A percentile compares a stretch with the other conserved stretches of the same genome.
These are phyloP conservation scores for Hypomyces rosellus DNA, from an alignment of 2,329 filamentous ascomycete genomes.

Conservation along the genomic window DNA sequence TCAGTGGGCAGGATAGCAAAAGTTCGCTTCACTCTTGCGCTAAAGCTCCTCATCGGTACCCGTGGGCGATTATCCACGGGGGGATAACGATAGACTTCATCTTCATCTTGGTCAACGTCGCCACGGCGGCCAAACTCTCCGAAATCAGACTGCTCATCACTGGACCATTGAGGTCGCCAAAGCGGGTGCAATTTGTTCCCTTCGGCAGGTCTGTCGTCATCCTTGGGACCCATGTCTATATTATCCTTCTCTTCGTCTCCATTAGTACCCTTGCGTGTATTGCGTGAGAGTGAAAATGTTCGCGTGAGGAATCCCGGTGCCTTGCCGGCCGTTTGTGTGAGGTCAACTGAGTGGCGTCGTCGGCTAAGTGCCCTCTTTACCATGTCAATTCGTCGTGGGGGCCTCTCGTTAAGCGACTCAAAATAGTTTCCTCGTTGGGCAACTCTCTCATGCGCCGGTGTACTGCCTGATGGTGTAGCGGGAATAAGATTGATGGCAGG, in stretches of 20 bases:
- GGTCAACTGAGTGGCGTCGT: constrained; percentile 38
- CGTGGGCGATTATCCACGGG: constrained; percentile 42
- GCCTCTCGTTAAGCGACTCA: constrained; percentile 40
- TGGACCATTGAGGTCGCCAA: constrained; percentile 50
- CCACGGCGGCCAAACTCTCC: constrained; percentile 15
- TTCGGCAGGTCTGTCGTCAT: constrained; percentile 43
- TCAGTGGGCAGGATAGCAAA: constrained; percentile 55
- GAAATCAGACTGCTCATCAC: constrained; percentile 22
- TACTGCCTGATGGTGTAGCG: constrained; percentile 55
- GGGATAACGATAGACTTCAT: constrained; percentile 40
- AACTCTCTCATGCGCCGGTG: constrained; percentile 47
- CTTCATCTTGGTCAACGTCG: constrained; percentile 32
- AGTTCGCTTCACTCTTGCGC: constrained; percentile 49
- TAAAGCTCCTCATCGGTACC: constrained; percentile 42
- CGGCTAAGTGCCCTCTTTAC: constrained; percentile 49
- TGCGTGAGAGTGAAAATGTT: constrained; percentile 48
- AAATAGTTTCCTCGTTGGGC: constrained; percentile 49
- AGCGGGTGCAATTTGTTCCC: constrained; percentile 52
- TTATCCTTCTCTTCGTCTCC: constrained; percentile 21
- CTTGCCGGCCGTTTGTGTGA: constrained; percentile 34
- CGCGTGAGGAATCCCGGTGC: constrained; percentile 40
- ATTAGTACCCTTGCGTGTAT: constrained; percentile 22
- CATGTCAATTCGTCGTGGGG: constrained; percentile 42
- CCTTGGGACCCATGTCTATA: constrained; percentile 33
- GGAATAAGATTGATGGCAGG: constrained; percentile 53